Evolutionary conservation across 768 basidiomycete species (phyloP).

Genomic region (Royoungia palumana): DNA sequence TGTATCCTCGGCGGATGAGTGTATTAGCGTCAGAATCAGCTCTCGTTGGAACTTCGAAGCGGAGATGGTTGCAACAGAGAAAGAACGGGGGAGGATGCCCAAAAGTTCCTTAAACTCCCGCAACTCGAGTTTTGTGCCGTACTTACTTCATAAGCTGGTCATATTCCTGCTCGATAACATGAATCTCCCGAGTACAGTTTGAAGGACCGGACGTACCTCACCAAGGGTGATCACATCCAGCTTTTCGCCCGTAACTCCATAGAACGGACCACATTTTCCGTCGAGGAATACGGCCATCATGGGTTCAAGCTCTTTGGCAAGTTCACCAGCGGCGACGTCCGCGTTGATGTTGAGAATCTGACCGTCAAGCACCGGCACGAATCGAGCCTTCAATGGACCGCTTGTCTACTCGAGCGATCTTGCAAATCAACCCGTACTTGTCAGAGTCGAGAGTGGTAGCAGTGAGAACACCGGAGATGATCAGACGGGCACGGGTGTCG

Average conservation of each 20-base stretch:
- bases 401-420: constrained; percentile 93
- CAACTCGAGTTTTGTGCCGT: constrained; percentile 97
- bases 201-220: constrained; percentile 54
- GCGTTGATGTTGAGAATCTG: constrained; percentile 99
- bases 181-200: not conserved
- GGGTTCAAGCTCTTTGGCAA: constrained; percentile 96
- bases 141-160: constrained; percentile 94
- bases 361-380: constrained; percentile 93
- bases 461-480: constrained; percentile 96
- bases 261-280: constrained; percentile 97
- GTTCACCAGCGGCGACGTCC: constrained; percentile 96
- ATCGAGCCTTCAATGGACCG: constrained; percentile 96
- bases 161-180: constrained; percentile 64
- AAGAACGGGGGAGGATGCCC: constrained; percentile 95
- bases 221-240: constrained; percentile 95
- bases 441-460: constrained; percentile 94
- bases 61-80: constrained; percentile 97
- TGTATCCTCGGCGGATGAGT: constrained; percentile 96
- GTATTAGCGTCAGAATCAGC: constrained; percentile 97
- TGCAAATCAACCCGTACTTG: constrained; percentile 95
- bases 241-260: constrained; percentile 96
- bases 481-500: constrained; percentile 95
- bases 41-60: constrained; percentile 92
- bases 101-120: constrained; percentile 99
- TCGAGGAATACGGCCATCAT: constrained; percentile 98